Evolutionary conservation across 345 rosid species (phyloP), one percentile per base, ranked within the genome.

Genomic region (Zanthoxylum bungeanum): DNA sequence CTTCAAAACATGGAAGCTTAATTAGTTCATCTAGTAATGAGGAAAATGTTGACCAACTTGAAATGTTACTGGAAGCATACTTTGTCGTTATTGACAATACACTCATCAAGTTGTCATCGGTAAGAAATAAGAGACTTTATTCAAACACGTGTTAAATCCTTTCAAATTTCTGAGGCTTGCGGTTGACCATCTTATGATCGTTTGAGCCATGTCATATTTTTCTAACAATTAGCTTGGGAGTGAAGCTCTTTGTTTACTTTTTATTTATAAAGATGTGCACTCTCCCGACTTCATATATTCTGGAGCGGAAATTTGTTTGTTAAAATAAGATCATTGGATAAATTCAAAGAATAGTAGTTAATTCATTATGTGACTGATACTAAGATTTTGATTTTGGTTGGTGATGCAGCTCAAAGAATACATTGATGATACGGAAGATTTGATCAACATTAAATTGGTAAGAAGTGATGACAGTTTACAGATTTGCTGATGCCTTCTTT

Each of bases 41-140:
- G 44, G 93, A 88, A 78, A 89, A 95, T 71, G 86, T 95, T 24
- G 98, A 87, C 74, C 93, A 95, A 72, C 92, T 92, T 65, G 99
- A 93, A 78, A 93, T 93, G 98, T 81, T 93, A 73, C 91, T 91
- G 30, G 98, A 93, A 78, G 97, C 97, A 19, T 93, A 91, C 88
- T 93, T 91, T 68, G 89, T 87, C 10, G 84, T 75, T 58, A 84
- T 85, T 71, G 98, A 89, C 83, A 80, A 88, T 74, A 83, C 89
- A 4, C 97, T 90, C 58, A 92, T 90, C 95, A 92, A 92, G 80
- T 68, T 95, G 78, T 88, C 80, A 68, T 85, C 99, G 78, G 99
- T 95, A 64, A 75, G 93, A 77, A 36, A 37, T 56, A 24, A 55
- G 10, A 66, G 30, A 33, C 66, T 70, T 60, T 33, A 60, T 47